Percentiles rank a stretch among this genome's conserved stretches.
Evolutionary conservation across 139 green algal genomes (phyloP).

Genomic region (Raphidocelis subcapitata): DNA sequence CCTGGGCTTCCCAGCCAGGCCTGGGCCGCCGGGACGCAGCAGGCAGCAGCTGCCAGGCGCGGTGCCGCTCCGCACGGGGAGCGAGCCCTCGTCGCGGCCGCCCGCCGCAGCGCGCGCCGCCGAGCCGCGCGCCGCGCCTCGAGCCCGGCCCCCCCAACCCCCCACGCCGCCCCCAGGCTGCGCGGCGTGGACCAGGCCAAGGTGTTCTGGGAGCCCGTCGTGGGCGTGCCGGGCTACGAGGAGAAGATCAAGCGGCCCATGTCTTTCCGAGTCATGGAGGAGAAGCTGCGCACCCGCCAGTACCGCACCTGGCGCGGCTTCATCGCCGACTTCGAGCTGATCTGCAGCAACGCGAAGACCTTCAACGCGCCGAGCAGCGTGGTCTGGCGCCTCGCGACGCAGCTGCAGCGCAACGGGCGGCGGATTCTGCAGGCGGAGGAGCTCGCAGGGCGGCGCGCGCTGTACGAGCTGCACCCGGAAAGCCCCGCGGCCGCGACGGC

Average conservation of each 20-base stretch:
- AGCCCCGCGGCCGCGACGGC: constrained; percentile 15
- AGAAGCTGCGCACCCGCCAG: constrained; percentile 31
- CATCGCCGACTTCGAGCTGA: constrained; percentile 49
- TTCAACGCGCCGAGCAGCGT: constrained; percentile 53
- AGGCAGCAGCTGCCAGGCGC: too few species aligned
- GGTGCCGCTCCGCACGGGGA: too few species aligned
- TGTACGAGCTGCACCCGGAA: constrained; percentile 40
- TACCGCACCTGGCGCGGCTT: constrained; percentile 46
- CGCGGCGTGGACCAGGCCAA: too few species aligned
- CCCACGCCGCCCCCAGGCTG: too few species aligned
- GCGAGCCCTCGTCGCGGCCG: too few species aligned
- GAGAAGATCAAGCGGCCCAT: constrained; percentile 51
- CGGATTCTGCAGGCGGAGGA: constrained; percentile 45
- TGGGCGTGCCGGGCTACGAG: constrained; percentile 11
- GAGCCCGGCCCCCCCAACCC: too few species aligned
- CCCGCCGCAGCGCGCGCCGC: too few species aligned
- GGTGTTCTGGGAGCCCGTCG: too few species aligned
- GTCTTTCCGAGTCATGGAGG: constrained; percentile 47
- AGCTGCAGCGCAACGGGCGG: constrained; percentile 37
- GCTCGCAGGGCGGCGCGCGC: constrained; percentile 41
- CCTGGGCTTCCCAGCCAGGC: too few species aligned
- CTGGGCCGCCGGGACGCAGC: too few species aligned
- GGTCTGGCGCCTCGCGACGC: constrained; percentile 46
- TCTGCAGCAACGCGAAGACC: constrained; percentile 44
- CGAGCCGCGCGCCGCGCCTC: too few species aligned